These are phyloP conservation scores for Kwoniella sp. DNA, from an alignment of 768 basidiomycete species.

Conservation along the genomic window DNA sequence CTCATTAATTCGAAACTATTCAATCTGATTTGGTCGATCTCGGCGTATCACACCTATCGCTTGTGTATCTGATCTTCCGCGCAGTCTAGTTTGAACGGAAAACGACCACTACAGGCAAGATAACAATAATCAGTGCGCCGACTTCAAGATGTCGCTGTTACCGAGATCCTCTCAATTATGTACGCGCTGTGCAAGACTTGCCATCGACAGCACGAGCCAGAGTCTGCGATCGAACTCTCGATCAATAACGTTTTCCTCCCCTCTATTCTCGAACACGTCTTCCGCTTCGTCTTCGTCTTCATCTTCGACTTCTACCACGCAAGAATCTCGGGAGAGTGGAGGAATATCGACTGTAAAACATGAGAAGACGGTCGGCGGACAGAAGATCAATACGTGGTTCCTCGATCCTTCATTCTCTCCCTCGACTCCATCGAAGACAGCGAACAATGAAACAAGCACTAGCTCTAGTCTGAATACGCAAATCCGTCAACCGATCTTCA, in stretches of 20 bases:
- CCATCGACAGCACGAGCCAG: not conserved
- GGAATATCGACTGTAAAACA: no score
- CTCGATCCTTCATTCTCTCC: conserved; percentile 6
- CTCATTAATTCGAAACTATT: no score
- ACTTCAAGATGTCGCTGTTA: not conserved
- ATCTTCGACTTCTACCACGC: not conserved
- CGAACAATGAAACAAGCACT: not conserved
- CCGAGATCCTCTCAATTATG: not conserved
- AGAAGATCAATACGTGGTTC: conserved; percentile 23
- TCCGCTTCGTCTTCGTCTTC: not conserved
- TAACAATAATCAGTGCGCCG: no score
- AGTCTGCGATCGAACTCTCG: not conserved
- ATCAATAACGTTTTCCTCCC: not conserved
- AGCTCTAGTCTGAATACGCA: not conserved
- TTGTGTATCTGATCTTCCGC: no score
- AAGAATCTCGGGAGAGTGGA: no score
- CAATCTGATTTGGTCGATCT: no score
- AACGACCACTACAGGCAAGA: not conserved
- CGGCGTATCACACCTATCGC: no score
- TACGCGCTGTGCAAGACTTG: not conserved
- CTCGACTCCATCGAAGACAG: not conserved
- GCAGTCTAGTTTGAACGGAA: no score
- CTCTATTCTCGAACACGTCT: not conserved
- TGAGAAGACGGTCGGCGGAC: not conserved
- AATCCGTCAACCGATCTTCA: conserved; percentile 13